Base-by-base conservation (phyloP, 352 stramenopile genomes). In the Hyaloperonospora brassicae region DNA sequence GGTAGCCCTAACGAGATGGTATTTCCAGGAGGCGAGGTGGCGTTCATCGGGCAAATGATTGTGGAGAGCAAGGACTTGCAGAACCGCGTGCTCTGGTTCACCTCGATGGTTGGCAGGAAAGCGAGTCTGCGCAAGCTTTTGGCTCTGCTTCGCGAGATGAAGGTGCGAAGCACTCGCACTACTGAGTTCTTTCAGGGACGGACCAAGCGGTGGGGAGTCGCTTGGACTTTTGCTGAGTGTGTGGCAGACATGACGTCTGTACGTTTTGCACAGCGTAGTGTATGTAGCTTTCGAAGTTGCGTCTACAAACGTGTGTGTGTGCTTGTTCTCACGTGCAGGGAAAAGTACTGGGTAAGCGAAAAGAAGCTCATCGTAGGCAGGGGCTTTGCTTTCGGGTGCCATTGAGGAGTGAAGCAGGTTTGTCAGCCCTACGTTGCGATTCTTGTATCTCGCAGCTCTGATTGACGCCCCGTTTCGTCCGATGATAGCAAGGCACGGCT, bases 141-240 rank as follows among this genome's bases (percentile, higher is more conserved):
- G 17, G 76, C 82, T 9, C 30, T 89, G 1, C 65, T 98, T 47
- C 83, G 93, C 36, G 70, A 78, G 1, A 66, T 79, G 17, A 51
- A 69, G 2, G 64, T 88, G 12, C 50, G 61, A 21, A 91, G 94
- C 51, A 90, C 93, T 47, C 73, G 84, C 31, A 94, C 87, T 9
- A 95, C 93, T 2, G 87, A 98, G 62, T 99, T 98, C 72, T 87
- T 84, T 35, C 95, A 98, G 48, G 95, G 93, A 12, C 80, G 89
- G 30, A 96, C 78, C 9, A 95, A 86, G 50, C 79, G 93, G 23
- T 98, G 93, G 93, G 93, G 89, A n/a, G 74, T 98, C 42, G 93
- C 79, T 8, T 98, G 93, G 93, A 96, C 87, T 0, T 98, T 95
- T 61, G 60, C 52, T 0, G 23, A 31, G 0, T 43, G 72, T 38